A percentile compares a stretch with the other conserved stretches of the same genome.
Evolutionary conservation across 169 alveolate species (phyloP).

Genomic region (Cryptosporidium sp.): DNA sequence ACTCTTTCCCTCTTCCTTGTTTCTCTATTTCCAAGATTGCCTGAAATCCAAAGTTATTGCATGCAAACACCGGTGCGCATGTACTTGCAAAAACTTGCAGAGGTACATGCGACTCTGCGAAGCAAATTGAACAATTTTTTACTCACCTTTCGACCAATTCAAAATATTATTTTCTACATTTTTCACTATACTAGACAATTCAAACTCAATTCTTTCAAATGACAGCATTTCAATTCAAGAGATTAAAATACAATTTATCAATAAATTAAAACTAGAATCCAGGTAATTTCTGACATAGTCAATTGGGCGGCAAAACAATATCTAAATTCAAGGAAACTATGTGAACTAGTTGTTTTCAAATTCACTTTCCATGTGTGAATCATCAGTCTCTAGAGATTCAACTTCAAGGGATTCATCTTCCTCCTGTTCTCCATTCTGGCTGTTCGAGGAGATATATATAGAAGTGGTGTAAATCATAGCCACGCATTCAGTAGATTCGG

Average conservation of each 20-base stretch:
- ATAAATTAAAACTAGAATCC: neutral
- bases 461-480: slow-evolving; percentile 34
- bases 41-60: slow-evolving; percentile 2
- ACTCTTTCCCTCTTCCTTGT: neutral
- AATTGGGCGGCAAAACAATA: slow-evolving; percentile 3
- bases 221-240: slow-evolving; percentile 14
- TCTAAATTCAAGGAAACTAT: neutral
- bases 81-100: slow-evolving; percentile 22
- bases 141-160: slow-evolving; percentile 44
- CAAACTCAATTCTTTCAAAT: slow-evolving; percentile 33
- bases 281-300: neutral
- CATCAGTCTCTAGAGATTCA: slow-evolving; percentile 47
- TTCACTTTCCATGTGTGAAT: slow-evolving; percentile 7
- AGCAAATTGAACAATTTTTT: neutral
- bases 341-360: neutral
- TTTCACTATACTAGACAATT: slow-evolving; percentile 14
- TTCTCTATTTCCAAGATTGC: neutral
- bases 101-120: neutral
- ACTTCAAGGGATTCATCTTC: slow-evolving; percentile 29
- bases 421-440: neutral
- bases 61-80: slow-evolving; percentile 25
- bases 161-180: slow-evolving; percentile 23
- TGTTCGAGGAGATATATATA: slow-evolving; percentile 7
- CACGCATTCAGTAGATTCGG: slow-evolving; percentile 18
- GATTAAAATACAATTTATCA: neutral